These are phyloP conservation scores for Pythium pyrilobum DNA, from an alignment of 352 stramenopile genomes.

Conservation along the genomic window DNA sequence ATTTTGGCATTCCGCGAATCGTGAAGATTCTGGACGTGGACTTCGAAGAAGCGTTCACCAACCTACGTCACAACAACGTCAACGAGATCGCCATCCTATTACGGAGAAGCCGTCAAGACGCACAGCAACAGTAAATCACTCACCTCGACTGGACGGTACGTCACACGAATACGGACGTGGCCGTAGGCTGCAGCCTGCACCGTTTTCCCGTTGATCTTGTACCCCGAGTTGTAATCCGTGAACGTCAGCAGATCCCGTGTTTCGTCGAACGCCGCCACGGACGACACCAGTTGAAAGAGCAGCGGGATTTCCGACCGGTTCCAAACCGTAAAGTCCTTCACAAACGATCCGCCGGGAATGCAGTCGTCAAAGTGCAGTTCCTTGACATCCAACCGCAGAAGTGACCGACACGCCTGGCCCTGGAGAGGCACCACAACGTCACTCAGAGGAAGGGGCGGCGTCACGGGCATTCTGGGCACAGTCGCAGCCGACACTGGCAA, in stretches of 20 bases:
- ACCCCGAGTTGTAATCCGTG: constrained; percentile 85
- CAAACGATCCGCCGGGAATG: constrained; percentile 78
- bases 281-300: constrained; percentile 80
- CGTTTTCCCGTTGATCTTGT: constrained; percentile 75
- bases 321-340: constrained; percentile 89
- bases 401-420: constrained; percentile 75
- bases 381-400: constrained; percentile 82
- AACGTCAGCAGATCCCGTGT: constrained; percentile 71
- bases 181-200: constrained; percentile 79
- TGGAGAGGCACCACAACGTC: constrained; percentile 78
- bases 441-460: constrained; percentile 28
- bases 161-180: constrained; percentile 82
- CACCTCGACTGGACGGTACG: constrained; percentile 76
- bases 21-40: constrained; percentile 83
- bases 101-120: no score
- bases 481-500: constrained; percentile 11
- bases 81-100: constrained; percentile 11
- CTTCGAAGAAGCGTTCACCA: constrained; percentile 82
- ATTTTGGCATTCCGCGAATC: constrained; percentile 83
- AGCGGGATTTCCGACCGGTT: constrained; percentile 87
- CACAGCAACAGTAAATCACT: not conserved
- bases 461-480: constrained; percentile 24
- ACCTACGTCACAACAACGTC: constrained; percentile 34
- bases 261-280: constrained; percentile 56
- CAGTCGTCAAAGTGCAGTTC: constrained; percentile 89